A percentile compares a stretch with the other conserved stretches of the same genome.
phyloP scores from a whole-genome alignment of 305 asterid species.

The Petunia hybrid region DNA sequence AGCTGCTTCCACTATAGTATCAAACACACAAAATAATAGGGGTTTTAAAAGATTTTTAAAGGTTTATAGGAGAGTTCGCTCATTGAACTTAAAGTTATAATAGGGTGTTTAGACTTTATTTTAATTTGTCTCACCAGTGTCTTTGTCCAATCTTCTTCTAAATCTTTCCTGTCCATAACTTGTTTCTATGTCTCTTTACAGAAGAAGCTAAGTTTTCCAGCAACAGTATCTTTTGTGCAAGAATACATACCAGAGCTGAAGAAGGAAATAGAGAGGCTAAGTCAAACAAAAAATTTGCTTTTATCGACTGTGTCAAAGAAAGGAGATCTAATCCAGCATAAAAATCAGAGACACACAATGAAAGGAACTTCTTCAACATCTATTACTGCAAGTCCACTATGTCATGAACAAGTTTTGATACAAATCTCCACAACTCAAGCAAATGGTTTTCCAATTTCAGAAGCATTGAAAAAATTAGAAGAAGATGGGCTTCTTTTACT shows the following conservation, averaged over 20 bases:
- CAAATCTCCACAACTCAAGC: constrained; percentile 9
- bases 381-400: constrained; percentile 14
- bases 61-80: too few species aligned
- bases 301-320: constrained; percentile 10
- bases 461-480: constrained; percentile 13
- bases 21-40: too few species aligned
- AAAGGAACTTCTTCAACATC: constrained; percentile 8
- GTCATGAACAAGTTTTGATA: constrained; percentile 24
- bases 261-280: constrained; percentile 34
- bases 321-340: neutral
- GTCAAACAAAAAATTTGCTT: constrained; percentile 30
- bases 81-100: too few species aligned
- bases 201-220: constrained; percentile 43
- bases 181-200: neutral
- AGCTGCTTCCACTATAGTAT: too few species aligned
- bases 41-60: too few species aligned
- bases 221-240: constrained; percentile 34
- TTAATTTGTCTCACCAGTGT: too few species aligned
- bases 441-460: constrained; percentile 22
- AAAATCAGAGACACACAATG: neutral
- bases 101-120: too few species aligned
- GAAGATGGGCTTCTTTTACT: constrained; percentile 34
- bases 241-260: constrained; percentile 43
- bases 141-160: too few species aligned
- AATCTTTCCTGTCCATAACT: neutral